Base-by-base conservation (phyloP, 2,329 filamentous ascomycete genomes). In the Pyrenochaeta sp. region DNA sequence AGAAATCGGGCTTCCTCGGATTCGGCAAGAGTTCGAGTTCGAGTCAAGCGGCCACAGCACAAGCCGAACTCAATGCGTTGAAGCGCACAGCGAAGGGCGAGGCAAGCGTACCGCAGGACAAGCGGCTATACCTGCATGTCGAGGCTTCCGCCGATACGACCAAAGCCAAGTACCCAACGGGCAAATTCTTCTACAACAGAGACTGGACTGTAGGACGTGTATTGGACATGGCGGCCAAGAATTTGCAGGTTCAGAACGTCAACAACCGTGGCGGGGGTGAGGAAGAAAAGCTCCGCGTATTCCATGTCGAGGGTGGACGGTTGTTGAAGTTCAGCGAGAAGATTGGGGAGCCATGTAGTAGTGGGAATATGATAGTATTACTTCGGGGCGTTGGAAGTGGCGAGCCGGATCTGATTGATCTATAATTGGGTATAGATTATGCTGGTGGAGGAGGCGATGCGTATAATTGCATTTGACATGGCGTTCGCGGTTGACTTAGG, bases 11-110 rank as follows among this genome's bases (percentile, higher is more conserved):
- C 5, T 72, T 73, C 45, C 47, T 74, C 2, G 67, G 69, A 0
- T 45, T 74, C 1, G 69, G 65, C 30, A 72, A 64, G 54, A 59
- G 57, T 24, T 65, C 65, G 10, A 61, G 51, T 2, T 64, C 66
- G 5, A 59, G 62, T 0, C 65, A 63, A 9, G 84, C 89, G 0
- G 85, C 90, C 0, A 86, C 88, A 48, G 85, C 89, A 2, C 67
- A 91, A 19, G 82, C 88, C 2, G 91, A 90, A 5, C 83, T 94
- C 6, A 92, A 92, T 62, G 87, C 85, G 9, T 82, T 99, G 42
- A 97, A 97, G 81, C 90, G 90, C 74, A 88, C 86, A 0, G 94
- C 95, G 2, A 97, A 97, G 80, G 96, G 96, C 0, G 94, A 98
- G 64, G 88, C 88, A 9, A 94, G 92, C 69, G 78, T 97, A 0